Evolutionary conservation across 2,329 filamentous ascomycete species (phyloP), one percentile per base, ranked within the genome.

Genomic region (Fusarium staphyleae): DNA sequence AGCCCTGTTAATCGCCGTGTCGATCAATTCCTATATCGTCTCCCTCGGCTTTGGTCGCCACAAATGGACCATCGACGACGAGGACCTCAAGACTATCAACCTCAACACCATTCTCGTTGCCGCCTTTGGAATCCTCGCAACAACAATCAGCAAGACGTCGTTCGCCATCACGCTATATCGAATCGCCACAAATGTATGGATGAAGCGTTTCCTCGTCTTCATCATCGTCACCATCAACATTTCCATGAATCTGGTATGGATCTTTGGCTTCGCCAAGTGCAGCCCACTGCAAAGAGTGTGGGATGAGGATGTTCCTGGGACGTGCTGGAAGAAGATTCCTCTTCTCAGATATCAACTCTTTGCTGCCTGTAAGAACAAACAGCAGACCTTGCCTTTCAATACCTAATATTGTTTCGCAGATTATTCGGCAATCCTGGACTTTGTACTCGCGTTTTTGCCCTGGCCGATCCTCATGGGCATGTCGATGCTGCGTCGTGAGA

Each of bases 131-230:
- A 69, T 74, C n/a, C 55, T 70, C 13, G 68, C 73, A 1, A 74
- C 73, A 4, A 65, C 72, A 1, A 66, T 65, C 47, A 74, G 71
- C 54, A 76, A 76, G 51, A 72, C 73, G 0, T 75, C 74, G 0
- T 74, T 76, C 48, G 72, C 71, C 9, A 60, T 75, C n/a, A 74
- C 73, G 0, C 55, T 75, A 3, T 63, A 74, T 16, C 65, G 72
- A 4, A 66, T 75, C 26, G 58, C 66, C 4, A 66, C 59, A 8
- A 58, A 69, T 13, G 50, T 36, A 48, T 57, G 69, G 71, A 50
- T 64, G 62, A 55, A 65, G 9, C 60, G 63, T 14, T 65, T 72
- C 29, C 57, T 73, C 6, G 58, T 70, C 3, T 72, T 73, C 40
- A 15, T 73, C 33, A 67, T 74, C 6, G 63, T 72, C 54, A 62